Evolutionary conservation across 805 yeast genomes (phyloP), one percentile per base, ranked within the genome.

Genomic region (Suhomyces sp.): DNA sequence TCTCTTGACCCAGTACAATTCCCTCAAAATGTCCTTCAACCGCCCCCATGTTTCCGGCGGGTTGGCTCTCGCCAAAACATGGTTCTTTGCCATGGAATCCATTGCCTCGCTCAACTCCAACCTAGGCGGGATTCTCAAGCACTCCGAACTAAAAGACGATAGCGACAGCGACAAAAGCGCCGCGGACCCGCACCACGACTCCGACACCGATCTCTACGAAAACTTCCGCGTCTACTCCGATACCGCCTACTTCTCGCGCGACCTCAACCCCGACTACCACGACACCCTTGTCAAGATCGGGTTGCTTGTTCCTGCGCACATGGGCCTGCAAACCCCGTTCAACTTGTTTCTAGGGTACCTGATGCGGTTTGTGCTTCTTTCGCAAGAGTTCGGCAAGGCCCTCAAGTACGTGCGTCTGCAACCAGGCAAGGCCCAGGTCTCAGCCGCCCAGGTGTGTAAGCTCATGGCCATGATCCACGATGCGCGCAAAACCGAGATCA

Each of bases 321-420:
- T 57, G 2, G 41, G 36, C 23, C 57, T 48, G 48, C 42, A 50
- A 12, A 38, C 24, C 17, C 60, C 59, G 13, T 72, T 71, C 58
- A 72, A 72, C 53, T 49, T 73, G 24, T 72, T 61, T 53, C 60
- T 69, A 54, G 78, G 78, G 10, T 71, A 60, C 53, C 61, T 66
- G 9, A 59, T 64, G 54, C 59, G 62, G 24, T 58, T 63, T 9
- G 70, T 71, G 1, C 51, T 54, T 22, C 58, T 69, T 12, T 56
- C 65, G 8, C 61, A 71, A 51, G 70, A 69, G 48, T 63, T 64
- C 41, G 59, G 61, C 12, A 57, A 60, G 40, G 57, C 57, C 6
- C 54, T 68, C 15, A 73, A 69, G 47, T 54, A 54, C 15, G 49
- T 69, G 13, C 49, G 71, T 42, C 53, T 44, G 22, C 53, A 63